Evolutionary conservation across 805 yeast species (phyloP).

Genomic region (Metschnikowia anglica): DNA sequence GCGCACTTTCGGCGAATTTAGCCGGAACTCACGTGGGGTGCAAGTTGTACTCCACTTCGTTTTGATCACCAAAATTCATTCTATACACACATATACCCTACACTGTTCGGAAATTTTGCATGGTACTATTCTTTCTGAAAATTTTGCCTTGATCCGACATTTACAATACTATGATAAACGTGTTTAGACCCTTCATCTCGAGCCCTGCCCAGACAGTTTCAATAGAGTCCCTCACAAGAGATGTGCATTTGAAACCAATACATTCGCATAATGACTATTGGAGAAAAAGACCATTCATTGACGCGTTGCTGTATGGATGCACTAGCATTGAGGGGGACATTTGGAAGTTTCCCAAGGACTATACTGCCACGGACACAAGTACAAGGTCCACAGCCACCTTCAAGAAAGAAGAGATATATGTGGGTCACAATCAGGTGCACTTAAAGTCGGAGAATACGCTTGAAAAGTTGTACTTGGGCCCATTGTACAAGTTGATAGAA

Average conservation of each 20-base stretch:
- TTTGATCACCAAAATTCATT: neutral
- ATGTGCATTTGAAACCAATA: constrained; percentile 43
- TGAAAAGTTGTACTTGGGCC: constrained; percentile 50
- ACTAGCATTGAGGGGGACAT: constrained; percentile 67
- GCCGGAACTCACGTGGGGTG: constrained; percentile 6
- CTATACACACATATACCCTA: no score
- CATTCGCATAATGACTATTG: constrained; percentile 76
- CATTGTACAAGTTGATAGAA: constrained; percentile 48
- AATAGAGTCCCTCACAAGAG: constrained; percentile 33
- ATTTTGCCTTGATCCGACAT: no score
- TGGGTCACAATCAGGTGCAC: constrained; percentile 58
- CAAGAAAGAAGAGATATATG: constrained; percentile 44
- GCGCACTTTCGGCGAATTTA: constrained; percentile 11
- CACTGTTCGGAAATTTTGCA: no score
- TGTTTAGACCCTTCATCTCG: constrained; percentile 8
- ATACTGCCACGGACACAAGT: constrained; percentile 29
- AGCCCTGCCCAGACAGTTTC: constrained; percentile 2
- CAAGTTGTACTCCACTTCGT: neutral
- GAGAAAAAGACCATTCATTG: constrained; percentile 56
- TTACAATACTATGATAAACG: constrained; percentile 12
- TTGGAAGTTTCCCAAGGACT: constrained; percentile 46
- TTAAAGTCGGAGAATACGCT: constrained; percentile 49
- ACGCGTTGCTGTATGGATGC: constrained; percentile 56
- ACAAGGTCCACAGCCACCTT: constrained; percentile 23
- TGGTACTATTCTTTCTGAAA: no score